phyloP scores from a whole-genome alignment of 352 stramenopile genomes.

The Phytophthora hybrid region DNA sequence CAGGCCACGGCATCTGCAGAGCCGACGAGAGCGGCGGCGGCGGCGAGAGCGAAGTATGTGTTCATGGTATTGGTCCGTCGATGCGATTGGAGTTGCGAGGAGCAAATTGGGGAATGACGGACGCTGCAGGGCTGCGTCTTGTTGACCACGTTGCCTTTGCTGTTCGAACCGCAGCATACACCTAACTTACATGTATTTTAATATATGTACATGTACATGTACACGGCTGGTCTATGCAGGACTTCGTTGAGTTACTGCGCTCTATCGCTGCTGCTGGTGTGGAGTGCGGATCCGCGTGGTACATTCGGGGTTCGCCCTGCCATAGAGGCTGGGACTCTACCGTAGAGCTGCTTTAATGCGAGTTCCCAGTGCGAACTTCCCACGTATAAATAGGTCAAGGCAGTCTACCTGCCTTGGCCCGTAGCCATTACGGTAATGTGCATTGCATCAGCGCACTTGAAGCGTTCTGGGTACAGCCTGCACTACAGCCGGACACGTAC shows the following conservation, averaged over 20 bases:
- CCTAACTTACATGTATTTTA: no score
- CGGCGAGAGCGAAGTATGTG: constrained; percentile 25
- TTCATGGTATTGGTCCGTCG: constrained; percentile 30
- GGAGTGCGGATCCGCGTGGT: constrained; percentile 10
- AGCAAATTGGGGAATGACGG: constrained; percentile 42
- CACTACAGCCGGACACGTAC: no score
- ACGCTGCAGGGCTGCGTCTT: not conserved
- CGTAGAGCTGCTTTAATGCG: constrained; percentile 3
- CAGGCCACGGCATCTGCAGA: constrained; percentile 32
- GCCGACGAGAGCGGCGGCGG: constrained; percentile 13
- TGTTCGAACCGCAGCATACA: constrained; percentile 11
- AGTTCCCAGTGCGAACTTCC: no score
- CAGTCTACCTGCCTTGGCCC: no score
- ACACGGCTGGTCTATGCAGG: not conserved
- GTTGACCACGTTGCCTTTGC: constrained; percentile 25
- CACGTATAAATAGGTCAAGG: no score
- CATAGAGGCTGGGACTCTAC: no score
- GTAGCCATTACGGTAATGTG: no score
- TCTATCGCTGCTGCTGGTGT: no score
- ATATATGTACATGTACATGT: no score
- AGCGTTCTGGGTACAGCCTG: no score
- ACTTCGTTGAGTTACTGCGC: no score
- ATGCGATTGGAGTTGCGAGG: constrained; percentile 5
- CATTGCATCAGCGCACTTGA: no score
- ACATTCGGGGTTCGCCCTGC: constrained; percentile 6